Base-by-base conservation (phyloP, 345 rosid genomes). In the Euphorbia tirucalli region DNA sequence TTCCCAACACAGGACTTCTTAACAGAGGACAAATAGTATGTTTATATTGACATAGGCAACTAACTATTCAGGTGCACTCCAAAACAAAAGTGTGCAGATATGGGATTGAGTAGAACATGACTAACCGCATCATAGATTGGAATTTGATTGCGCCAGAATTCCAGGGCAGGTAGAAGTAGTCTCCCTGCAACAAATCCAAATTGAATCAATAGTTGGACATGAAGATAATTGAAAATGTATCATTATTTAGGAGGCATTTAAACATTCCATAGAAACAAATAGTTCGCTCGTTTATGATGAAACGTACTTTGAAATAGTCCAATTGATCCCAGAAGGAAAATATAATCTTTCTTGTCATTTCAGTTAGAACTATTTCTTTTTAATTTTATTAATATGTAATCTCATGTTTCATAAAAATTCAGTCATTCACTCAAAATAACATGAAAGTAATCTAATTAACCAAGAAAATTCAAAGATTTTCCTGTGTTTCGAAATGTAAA, bases 131-230 rank as follows among this genome's bases (percentile, higher is more conserved):
- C 96, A 78, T 93, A 91, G 68, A 93, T 82, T 22, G 93, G 84
- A 65, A 86, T 65, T 85, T 93, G 88, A 79, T 91, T 89, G 69
- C 92, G 91, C 97, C 97, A 93, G 81, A 82, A 93, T 62, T 89
- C 90, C 58, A 93, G 75, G 22, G 83, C 10, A 67, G 97, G 92
- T 69, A 91, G 58, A 64, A 91, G 92, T 65, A 88, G 59, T 79
- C 97, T 87, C 66, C 98, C 98, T 93, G 88, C 80, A 77, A 78
- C 49, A 71, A 49, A 67, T 30, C 49, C 57, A 74, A 72, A 70
- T 25, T 31, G 64, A 66, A 48, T 57, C 49, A 73, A 76, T 46
- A 68, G 67, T 72, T 74, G 44, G 73, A 25, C 18, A 56, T 56
- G 66, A 52, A 57, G 14, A 19, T 41, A 28, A 39, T 11, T 16